A percentile compares a stretch with the other conserved stretches of the same genome.
Conservation (phyloP, 1,139 yeast genomes). For the Saccharomyces hybrid region DNA sequence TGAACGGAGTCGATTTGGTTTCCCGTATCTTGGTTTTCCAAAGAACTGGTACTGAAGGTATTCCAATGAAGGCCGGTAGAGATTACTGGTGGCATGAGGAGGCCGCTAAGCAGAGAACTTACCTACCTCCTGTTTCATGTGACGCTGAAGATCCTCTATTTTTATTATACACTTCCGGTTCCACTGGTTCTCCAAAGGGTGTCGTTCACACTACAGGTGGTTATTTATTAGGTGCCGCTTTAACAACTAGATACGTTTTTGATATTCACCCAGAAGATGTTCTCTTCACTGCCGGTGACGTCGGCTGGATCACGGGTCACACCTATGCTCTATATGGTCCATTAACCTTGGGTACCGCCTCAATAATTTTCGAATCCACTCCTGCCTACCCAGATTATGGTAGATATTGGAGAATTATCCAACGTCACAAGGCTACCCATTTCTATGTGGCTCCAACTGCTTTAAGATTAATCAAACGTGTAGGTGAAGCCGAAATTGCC, state of each 20-base stretch:
- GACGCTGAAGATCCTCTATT: conserved; percentile 87
- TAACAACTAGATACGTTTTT: conserved; percentile 88
- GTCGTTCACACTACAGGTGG: conserved; percentile 95
- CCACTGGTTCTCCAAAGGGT: conserved; percentile 97
- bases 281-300: conserved; percentile 95
- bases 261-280: conserved; percentile 86
- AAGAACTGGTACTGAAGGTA: conserved; percentile 56
- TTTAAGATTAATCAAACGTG: conserved; percentile 85
- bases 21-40: conserved; percentile 75
- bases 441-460: conserved; percentile 99
- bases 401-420: conserved; percentile 94
- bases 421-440: conserved; percentile 88
- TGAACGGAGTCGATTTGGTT: conserved; percentile 67
- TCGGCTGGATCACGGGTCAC: conserved; percentile 99
- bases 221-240: conserved; percentile 85
- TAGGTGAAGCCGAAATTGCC: conserved; percentile 77
- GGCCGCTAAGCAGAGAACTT: conserved; percentile 70
- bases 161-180: conserved; percentile 88
- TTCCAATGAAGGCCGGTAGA: conserved; percentile 71
- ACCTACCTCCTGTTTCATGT: conserved; percentile 81
- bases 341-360: conserved; percentile 76
- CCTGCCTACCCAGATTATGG: conserved; percentile 97
- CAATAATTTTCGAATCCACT: conserved; percentile 93
- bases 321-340: conserved; percentile 96
- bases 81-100: conserved; percentile 95